Conservation (phyloP, 305 asterid species). For the Solanum hybrid region DNA sequence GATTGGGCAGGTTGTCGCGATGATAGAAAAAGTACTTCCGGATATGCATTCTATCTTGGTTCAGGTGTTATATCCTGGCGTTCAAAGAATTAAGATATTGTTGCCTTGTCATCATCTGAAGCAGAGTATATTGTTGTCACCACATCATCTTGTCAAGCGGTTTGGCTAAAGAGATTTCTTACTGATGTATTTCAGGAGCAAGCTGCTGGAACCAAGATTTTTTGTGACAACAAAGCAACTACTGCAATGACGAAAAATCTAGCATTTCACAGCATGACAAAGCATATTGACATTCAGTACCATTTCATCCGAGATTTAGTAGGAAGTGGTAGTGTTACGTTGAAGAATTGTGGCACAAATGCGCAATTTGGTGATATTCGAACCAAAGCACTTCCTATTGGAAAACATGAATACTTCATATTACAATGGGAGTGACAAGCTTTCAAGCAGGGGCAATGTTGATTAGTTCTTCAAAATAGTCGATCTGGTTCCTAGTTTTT, state of each 20-base stretch:
- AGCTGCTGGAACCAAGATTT: not conserved
- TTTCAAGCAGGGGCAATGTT: not conserved
- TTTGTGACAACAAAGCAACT: not conserved
- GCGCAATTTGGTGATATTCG: not conserved
- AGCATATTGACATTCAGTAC: not conserved
- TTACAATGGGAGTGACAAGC: not conserved
- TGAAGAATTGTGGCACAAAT: not conserved
- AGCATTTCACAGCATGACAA: not conserved
- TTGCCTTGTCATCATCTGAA: too few species aligned
- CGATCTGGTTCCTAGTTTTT: not conserved
- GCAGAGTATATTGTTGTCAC: too few species aligned
- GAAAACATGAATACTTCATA: not conserved
- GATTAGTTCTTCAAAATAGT: not conserved
- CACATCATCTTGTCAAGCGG: too few species aligned
- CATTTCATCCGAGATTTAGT: not conserved
- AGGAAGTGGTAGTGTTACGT: not conserved
- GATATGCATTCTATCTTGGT: too few species aligned
- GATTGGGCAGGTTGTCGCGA: too few species aligned
- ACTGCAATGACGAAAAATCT: not conserved
- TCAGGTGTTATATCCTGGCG: too few species aligned
- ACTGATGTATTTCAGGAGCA: too few species aligned
- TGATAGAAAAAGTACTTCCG: too few species aligned
- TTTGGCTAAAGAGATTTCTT: too few species aligned
- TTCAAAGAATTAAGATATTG: too few species aligned
- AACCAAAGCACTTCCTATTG: not conserved